Conservation (phyloP, 768 basidiomycete species). For the Clitopilus passeckerianus region DNA sequence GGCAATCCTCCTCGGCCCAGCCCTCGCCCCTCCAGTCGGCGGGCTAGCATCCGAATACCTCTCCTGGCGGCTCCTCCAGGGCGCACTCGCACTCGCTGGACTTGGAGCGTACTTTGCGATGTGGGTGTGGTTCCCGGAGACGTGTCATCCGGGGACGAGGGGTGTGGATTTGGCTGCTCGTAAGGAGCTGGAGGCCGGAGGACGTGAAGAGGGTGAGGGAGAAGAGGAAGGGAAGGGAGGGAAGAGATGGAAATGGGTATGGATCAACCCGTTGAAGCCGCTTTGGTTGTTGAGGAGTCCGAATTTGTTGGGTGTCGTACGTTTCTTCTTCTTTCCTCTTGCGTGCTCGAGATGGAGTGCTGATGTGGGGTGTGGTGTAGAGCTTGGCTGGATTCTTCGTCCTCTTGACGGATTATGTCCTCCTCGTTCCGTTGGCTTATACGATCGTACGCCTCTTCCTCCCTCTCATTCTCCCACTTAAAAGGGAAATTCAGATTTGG, state of each 20-base stretch:
- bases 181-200: slow-evolving; percentile 32
- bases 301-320: slow-evolving; percentile 49
- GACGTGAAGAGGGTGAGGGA: slow-evolving; percentile 25
- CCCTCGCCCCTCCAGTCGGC: slow-evolving; percentile 56
- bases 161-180: slow-evolving; percentile 30
- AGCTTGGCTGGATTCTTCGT: slow-evolving; percentile 23
- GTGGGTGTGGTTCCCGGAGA: slow-evolving; percentile 39
- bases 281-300: slow-evolving; percentile 53
- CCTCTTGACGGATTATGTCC: slow-evolving; percentile 37
- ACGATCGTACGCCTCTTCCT: slow-evolving; percentile 46
- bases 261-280: slow-evolving; percentile 56
- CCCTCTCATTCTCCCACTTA: not conserved
- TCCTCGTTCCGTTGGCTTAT: slow-evolving; percentile 60
- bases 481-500: not conserved
- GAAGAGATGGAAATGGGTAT: slow-evolving; percentile 24
- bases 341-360: not conserved
- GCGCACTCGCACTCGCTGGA: slow-evolving; percentile 33
- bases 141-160: slow-evolving; percentile 40
- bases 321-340: slow-evolving; percentile 14
- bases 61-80: slow-evolving; percentile 64
- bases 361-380: slow-evolving; percentile 11
- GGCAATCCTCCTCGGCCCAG: slow-evolving; percentile 54
- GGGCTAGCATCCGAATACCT: slow-evolving; percentile 52
- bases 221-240: slow-evolving; percentile 34
- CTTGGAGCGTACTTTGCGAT: slow-evolving; percentile 28